A percentile compares a stretch with the other conserved stretches of the same genome.
Conservation (phyloP, 1,284 basidiomycete genomes). For the Irpex sp. region DNA sequence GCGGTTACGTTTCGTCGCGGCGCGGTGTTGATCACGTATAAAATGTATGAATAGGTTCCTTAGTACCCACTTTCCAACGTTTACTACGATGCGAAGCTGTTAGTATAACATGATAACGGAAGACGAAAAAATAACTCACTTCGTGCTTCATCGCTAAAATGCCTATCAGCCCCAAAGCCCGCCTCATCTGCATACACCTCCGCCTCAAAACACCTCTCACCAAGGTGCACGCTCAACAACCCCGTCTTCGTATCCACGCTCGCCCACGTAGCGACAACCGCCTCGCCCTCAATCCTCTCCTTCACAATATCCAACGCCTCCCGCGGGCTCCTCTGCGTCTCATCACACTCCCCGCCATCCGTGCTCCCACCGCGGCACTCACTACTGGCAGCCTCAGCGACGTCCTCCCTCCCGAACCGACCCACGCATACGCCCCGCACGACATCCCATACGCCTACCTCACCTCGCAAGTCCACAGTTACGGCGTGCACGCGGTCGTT, state of each 20-base stretch:
- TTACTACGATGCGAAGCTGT: conserved; percentile 43
- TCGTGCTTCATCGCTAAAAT: conserved; percentile 75
- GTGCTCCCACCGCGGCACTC: conserved; percentile 18
- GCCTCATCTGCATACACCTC: conserved; percentile 95
- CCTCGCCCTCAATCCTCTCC: conserved; percentile 91
- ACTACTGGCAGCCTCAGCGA: conserved; percentile 44
- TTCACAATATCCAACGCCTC: conserved; percentile 87
- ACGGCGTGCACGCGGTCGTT: conserved; percentile 93
- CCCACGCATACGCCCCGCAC: conserved; percentile 79
- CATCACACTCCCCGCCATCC: conserved; percentile 31
- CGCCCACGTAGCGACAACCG: conserved; percentile 83
- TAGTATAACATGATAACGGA: too few species aligned
- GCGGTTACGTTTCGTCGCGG: conserved; percentile 32
- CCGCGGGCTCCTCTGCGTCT: conserved; percentile 58
- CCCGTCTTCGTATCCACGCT: conserved; percentile 89
- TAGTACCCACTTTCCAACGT: conserved; percentile 78
- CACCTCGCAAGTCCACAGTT: conserved; percentile 84
- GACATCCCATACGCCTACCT: conserved; percentile 93
- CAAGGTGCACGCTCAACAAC: conserved; percentile 84
- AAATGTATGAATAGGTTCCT: conserved; percentile 73
- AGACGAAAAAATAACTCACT: conserved; percentile 44
- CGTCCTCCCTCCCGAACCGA: conserved; percentile 61
- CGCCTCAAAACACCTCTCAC: conserved; percentile 87
- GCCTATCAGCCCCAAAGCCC: conserved; percentile 54
- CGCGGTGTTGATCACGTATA: conserved; percentile 58